Base-by-base conservation (phyloP, 306 rosid species). In the Amphicarpaea edgeworthii region DNA sequence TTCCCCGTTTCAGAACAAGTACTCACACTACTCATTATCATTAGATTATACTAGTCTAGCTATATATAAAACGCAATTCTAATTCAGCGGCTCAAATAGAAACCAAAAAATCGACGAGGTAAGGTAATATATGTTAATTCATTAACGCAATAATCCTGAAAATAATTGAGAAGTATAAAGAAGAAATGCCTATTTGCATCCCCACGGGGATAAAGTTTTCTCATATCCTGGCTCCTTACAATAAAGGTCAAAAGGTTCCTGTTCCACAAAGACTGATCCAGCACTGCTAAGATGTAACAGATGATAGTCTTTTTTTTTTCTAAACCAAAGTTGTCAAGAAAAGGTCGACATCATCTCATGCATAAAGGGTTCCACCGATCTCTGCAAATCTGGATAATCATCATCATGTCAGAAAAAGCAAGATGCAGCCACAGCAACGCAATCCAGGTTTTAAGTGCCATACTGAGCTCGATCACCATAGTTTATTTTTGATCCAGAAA, bases 401-500 rank as follows among this genome's bases (percentile, higher is more conserved):
- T 40, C 49, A 59, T 64, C 63, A 20, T 50, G 28, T 49, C 68
- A 74, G 73, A 41, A 53, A 53, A 81, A 77, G 67, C 87, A 40
- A 57, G 26, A 26, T 28, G 41, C 16, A 34, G 41, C 16, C 60
- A 50, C 60, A 21, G 82, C 55, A 51, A 58, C 77, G 63, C 45
- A 73, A 9, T 81, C 77, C 76, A 43, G 38, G 38, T 45, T 46
- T 24, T 24, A 49, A 51, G 32, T 12, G 75, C 68, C 49, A 57
- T 40, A 30, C 55, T 60, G 42, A 49, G 85, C 68, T 63, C 26
- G 83, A 79, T 96, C 93, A 72, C 97, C 99, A 93, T 45, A 96
- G 71, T 92, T 92, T 96, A 57, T 85, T 85, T 82, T 95, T 95
- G 66, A 96, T 78, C 98, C 99, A 96, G 91, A 90, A 92, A 70